phyloP scores from a whole-genome alignment of 345 rosid genomes.

The Citrus cavaleriei region DNA sequence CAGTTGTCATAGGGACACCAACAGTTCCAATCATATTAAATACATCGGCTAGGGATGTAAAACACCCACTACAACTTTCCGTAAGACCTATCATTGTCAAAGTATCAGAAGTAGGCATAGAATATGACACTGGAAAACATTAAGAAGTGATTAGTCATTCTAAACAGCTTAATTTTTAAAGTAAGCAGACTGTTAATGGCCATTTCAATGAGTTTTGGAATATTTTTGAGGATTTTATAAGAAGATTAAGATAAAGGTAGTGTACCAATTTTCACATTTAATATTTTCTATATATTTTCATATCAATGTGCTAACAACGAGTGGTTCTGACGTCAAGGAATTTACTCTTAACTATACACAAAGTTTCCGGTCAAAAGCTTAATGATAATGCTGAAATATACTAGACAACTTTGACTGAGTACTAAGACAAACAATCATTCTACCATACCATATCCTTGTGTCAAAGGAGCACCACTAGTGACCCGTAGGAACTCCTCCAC shows the following conservation, averaged over 20 bases:
- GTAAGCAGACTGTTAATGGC: neutral
- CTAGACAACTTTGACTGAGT: neutral
- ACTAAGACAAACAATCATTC: neutral
- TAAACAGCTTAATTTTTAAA: neutral
- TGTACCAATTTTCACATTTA: neutral
- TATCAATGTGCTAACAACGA: neutral
- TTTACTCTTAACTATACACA: neutral
- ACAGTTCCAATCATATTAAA: slow-evolving; percentile 89
- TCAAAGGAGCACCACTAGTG: slow-evolving; percentile 65
- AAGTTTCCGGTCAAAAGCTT: neutral
- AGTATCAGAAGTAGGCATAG: neutral
- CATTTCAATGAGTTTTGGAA: neutral
- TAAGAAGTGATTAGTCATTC: neutral
- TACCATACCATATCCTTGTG: slow-evolving; percentile 90
- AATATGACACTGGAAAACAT: neutral
- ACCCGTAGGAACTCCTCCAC: slow-evolving; percentile 92
- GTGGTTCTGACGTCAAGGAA: neutral
- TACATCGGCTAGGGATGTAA: slow-evolving; percentile 70
- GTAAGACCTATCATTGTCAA: slow-evolving; percentile 63
- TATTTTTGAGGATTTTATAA: neutral
- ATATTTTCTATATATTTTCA: neutral
- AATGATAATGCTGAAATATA: neutral
- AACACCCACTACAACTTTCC: slow-evolving; percentile 89
- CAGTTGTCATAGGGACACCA: slow-evolving; percentile 83
- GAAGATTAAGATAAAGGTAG: neutral